These are phyloP conservation scores for Pichia terricola DNA, from an alignment of 1,139 yeast genomes.

Conservation along the genomic window DNA sequence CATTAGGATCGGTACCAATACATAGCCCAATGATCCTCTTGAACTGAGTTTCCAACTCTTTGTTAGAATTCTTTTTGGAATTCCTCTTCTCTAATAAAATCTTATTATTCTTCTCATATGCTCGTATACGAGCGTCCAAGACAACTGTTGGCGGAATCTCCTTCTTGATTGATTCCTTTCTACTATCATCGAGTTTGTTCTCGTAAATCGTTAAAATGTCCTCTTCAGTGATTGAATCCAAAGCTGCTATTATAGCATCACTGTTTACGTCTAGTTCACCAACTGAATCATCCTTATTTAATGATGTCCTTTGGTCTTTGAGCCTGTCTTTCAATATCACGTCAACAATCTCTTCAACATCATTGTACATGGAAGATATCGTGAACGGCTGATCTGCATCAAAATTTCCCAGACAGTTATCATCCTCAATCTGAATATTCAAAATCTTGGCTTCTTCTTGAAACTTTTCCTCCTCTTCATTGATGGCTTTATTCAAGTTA, in stretches of 20 bases:
- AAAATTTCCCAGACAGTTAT: slow-evolving; percentile 40
- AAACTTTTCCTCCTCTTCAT: slow-evolving; percentile 47
- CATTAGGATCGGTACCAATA: slow-evolving; percentile 66
- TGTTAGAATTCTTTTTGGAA: slow-evolving; percentile 32
- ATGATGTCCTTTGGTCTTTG: background rate
- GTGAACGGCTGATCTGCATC: slow-evolving; percentile 86
- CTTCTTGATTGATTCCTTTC: slow-evolving; percentile 7
- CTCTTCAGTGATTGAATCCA: slow-evolving; percentile 16
- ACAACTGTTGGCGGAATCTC: slow-evolving; percentile 53
- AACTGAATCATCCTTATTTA: background rate
- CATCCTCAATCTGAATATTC: slow-evolving; percentile 19
- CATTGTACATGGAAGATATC: slow-evolving; percentile 46
- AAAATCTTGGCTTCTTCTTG: slow-evolving; percentile 31
- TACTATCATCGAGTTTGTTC: slow-evolving; percentile 12
- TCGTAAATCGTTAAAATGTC: slow-evolving; percentile 20
- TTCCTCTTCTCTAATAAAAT: slow-evolving; percentile 40
- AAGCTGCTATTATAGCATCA: slow-evolving; percentile 3
- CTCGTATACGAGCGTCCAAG: slow-evolving; percentile 67
- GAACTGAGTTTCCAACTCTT: slow-evolving; percentile 72
- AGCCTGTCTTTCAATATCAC: slow-evolving; percentile 7
- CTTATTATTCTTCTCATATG: slow-evolving; percentile 63
- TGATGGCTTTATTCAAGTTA: slow-evolving; percentile 48
- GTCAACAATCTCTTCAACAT: slow-evolving; percentile 30
- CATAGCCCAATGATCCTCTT: slow-evolving; percentile 84
- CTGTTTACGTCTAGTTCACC: background rate